A percentile compares a stretch with the other conserved stretches of the same genome.
Conservation (phyloP, 768 basidiomycete species). For the Hysterangium stoloniferum region DNA sequence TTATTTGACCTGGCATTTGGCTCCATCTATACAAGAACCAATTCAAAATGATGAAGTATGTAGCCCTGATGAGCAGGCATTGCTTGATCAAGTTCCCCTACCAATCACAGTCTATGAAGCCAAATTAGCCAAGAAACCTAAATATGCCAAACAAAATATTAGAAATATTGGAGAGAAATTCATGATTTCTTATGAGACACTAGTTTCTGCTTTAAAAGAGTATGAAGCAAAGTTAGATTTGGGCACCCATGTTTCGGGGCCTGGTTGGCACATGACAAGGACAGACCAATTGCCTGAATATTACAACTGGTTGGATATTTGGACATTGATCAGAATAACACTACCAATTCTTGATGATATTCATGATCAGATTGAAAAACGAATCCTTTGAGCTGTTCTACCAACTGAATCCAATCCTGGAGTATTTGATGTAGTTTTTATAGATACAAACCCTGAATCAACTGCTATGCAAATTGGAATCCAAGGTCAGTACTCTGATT, state of each 20-base stretch:
- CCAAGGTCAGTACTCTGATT: not conserved
- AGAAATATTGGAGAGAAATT: not conserved
- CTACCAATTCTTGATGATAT: conserved; percentile 21
- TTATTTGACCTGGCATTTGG: not conserved
- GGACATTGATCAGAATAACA: not conserved
- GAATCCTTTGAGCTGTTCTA: not conserved
- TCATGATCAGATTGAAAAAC: conserved; percentile 11
- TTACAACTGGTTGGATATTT: not conserved
- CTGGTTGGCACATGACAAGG: not conserved
- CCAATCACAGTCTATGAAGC: not conserved
- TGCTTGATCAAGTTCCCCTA: not conserved
- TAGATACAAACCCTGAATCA: not conserved
- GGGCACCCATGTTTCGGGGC: not conserved
- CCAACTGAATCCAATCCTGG: not conserved
- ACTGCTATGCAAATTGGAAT: not conserved
- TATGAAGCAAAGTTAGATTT: not conserved
- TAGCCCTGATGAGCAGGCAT: not conserved
- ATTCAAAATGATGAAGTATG: too few species aligned
- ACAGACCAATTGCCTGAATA: not conserved
- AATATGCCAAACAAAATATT: not conserved
- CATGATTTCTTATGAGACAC: not conserved
- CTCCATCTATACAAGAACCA: too few species aligned
- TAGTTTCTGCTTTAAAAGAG: not conserved
- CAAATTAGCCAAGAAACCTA: not conserved
- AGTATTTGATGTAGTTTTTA: not conserved